Evolutionary conservation across 345 rosid species (phyloP).

Genomic region (Corymbia maculata): DNA sequence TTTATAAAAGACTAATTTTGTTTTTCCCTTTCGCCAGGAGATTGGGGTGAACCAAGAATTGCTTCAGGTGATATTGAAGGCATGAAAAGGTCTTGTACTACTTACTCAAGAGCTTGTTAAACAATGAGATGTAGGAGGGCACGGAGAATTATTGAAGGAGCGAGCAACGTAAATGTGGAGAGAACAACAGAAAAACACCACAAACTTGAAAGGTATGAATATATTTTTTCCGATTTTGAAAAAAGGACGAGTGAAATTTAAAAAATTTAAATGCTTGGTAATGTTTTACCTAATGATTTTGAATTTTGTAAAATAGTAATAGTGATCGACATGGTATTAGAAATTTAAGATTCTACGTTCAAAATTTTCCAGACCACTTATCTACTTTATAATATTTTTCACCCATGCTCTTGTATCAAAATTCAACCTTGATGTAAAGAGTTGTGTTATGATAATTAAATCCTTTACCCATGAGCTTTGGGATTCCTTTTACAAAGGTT

Average conservation of each 20-base stretch:
- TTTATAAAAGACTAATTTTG: too few species aligned
- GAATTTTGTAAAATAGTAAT: accelerated
- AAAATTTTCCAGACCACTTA: background rate
- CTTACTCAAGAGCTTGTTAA: background rate
- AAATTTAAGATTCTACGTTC: background rate
- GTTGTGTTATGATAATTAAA: background rate
- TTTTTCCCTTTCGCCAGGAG: too few species aligned
- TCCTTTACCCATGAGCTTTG: background rate
- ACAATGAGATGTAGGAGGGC: background rate
- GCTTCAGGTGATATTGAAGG: background rate
- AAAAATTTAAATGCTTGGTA: background rate
- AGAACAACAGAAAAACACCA: background rate
- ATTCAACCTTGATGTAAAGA: background rate
- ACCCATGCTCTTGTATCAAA: background rate
- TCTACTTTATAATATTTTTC: background rate
- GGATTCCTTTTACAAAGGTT: background rate
- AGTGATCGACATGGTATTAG: background rate
- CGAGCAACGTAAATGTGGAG: background rate
- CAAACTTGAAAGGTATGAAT: background rate
- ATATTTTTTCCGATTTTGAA: background rate
- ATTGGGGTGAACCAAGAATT: too few species aligned
- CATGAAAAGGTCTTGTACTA: background rate
- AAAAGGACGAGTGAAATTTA: background rate
- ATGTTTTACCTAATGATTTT: background rate
- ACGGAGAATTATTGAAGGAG: background rate